Evolutionary conservation across 805 yeast species (phyloP).

Genomic region (Candida mattraensis): DNA sequence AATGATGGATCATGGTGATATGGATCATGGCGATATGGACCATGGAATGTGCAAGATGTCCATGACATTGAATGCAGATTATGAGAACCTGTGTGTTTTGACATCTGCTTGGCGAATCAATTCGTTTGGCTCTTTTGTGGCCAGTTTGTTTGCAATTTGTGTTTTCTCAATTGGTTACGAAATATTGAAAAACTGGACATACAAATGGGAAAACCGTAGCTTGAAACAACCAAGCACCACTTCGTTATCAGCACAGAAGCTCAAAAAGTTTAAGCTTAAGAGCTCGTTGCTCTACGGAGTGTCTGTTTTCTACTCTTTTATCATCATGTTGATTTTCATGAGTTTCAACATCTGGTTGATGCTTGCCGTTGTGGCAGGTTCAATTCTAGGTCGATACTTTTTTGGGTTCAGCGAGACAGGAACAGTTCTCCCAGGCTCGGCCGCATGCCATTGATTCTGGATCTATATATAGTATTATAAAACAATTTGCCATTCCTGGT

Average conservation of each 20-base stretch:
- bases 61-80: constrained; percentile 45
- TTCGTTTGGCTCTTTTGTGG: constrained; percentile 33
- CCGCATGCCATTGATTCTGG: constrained; percentile 30
- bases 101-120: constrained; percentile 41
- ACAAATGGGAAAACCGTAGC: constrained; percentile 24
- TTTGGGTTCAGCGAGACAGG: constrained; percentile 21
- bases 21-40: constrained; percentile 24
- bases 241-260: constrained; percentile 17
- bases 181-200: constrained; percentile 30
- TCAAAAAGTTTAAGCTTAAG: constrained; percentile 25
- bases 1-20: constrained; percentile 14
- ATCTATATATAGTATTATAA: constrained; percentile 9
- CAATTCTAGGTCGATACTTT: constrained; percentile 39
- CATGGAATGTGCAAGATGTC: constrained; percentile 38
- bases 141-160: constrained; percentile 34
- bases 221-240: constrained; percentile 4
- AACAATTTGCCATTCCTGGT: constrained; percentile 43
- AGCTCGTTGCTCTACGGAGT: constrained; percentile 39
- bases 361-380: constrained; percentile 43
- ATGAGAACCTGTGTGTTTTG: constrained; percentile 43
- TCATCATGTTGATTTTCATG: constrained; percentile 50
- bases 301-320: constrained; percentile 43
- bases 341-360: constrained; percentile 48
- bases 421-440: constrained; percentile 11
- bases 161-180: constrained; percentile 39